These are phyloP conservation scores for Colletotrichum viniferum DNA, from an alignment of 2,329 filamentous ascomycete genomes.

Conservation along the genomic window DNA sequence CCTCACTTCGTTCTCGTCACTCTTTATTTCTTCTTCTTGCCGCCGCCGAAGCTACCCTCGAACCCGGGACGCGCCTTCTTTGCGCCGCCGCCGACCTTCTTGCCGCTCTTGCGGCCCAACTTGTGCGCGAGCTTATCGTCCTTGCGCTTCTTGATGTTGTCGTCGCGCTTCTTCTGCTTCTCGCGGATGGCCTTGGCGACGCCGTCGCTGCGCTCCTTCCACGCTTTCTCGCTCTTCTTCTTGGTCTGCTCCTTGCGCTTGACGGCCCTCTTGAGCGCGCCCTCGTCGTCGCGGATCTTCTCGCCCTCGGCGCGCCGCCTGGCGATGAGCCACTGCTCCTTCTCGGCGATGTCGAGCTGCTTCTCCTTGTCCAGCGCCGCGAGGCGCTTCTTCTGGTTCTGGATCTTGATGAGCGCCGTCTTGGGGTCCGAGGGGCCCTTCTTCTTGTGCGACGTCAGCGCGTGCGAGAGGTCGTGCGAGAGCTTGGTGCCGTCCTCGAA, in stretches of 20 bases:
- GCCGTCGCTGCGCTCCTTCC: constrained; percentile 74
- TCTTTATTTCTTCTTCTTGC: constrained; percentile 46
- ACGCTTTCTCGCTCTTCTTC: constrained; percentile 90
- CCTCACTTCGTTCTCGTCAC: neutral
- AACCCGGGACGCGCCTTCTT: constrained; percentile 69
- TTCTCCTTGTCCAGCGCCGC: constrained; percentile 78
- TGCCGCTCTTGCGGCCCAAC: constrained; percentile 58
- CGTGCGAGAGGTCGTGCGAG: constrained; percentile 73
- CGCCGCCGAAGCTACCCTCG: constrained; percentile 68
- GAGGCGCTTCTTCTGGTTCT: constrained; percentile 85
- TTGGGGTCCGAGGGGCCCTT: constrained; percentile 86
- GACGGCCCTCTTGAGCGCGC: constrained; percentile 87
- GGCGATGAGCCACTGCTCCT: constrained; percentile 92
- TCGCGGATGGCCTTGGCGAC: constrained; percentile 79
- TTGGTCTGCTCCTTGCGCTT: constrained; percentile 92
- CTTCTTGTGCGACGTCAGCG: constrained; percentile 60
- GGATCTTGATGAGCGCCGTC: constrained; percentile 82
- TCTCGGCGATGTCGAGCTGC: constrained; percentile 85
- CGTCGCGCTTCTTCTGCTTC: constrained; percentile 81
- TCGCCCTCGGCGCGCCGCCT: constrained; percentile 89
- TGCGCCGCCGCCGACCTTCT: constrained; percentile 43
- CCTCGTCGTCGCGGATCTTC: constrained; percentile 85
- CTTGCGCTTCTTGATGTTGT: constrained; percentile 74
- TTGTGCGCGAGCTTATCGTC: constrained; percentile 72
- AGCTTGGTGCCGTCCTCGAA: constrained; percentile 86